Conservation (phyloP, 176 grass and related monocot species). For the Sorghum bicolor region Sorghum_bicolor_NCBIv3 NC_012877.2:61010501-61011000, state of each 20-base stretch:
- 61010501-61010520: too few species aligned
- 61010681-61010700: background rate
- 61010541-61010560: too few species aligned
- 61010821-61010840: background rate
- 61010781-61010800: background rate
- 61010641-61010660: too few species aligned
- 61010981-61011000: background rate
- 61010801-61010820: background rate
- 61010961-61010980: background rate
- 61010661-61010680: background rate
- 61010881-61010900: too few species aligned
- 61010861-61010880: background rate
- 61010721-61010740: background rate
- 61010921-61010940: background rate
- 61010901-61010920: background rate
- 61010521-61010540: too few species aligned
- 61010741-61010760: background rate
- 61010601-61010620: background rate
- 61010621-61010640: background rate
- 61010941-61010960: constrained; percentile 3
- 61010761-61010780: too few species aligned
- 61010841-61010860: background rate
- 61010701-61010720: background rate
- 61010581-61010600: too few species aligned
- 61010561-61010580: background rate